Evolutionary conservation across 306 rosid genomes (phyloP).

Genomic region (Fragaria ananassa): DNA sequence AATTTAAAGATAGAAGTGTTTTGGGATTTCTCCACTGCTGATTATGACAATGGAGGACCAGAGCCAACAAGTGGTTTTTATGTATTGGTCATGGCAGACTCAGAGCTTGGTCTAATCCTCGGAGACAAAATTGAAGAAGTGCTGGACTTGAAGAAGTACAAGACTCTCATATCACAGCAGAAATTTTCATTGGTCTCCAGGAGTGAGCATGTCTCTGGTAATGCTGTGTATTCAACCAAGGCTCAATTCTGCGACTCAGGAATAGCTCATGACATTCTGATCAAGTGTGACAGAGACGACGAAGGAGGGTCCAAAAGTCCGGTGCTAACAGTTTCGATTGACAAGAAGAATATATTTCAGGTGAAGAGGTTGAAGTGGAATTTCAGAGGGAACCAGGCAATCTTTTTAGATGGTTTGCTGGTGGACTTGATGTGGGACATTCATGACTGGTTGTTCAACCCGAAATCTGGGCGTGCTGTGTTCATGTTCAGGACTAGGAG

Average conservation of each 20-base stretch:
- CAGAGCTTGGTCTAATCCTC: conserved; percentile 46
- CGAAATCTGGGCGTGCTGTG: conserved; percentile 42
- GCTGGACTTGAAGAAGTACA: not conserved
- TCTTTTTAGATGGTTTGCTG: conserved; percentile 74
- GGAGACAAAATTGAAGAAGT: conserved; percentile 51
- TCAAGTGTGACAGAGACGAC: conserved; percentile 50
- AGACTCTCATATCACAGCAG: not conserved
- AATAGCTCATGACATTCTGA: conserved; percentile 52
- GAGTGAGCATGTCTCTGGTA: conserved; percentile 50
- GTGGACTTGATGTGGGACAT: conserved; percentile 98
- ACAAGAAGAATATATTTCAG: conserved; percentile 56
- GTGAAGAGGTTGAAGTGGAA: conserved; percentile 82
- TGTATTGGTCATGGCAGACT: conserved; percentile 46
- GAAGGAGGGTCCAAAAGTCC: conserved; percentile 36
- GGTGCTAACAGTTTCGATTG: conserved; percentile 50
- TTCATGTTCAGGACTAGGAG: conserved; percentile 87
- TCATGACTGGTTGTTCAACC: conserved; percentile 78
- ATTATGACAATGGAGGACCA: conserved; percentile 46
- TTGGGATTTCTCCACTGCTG: conserved; percentile 73
- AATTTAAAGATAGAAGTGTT: conserved; percentile 31
- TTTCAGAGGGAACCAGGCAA: conserved; percentile 85
- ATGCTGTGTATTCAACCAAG: conserved; percentile 49
- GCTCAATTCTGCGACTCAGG: conserved; percentile 56
- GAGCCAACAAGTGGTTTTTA: conserved; percentile 62
- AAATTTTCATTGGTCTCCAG: conserved; percentile 51